Evolutionary conservation across 2,329 filamentous ascomycete genomes (phyloP), one percentile per base, ranked within the genome.

Genomic region (Conoideocrella luteorostrata): DNA sequence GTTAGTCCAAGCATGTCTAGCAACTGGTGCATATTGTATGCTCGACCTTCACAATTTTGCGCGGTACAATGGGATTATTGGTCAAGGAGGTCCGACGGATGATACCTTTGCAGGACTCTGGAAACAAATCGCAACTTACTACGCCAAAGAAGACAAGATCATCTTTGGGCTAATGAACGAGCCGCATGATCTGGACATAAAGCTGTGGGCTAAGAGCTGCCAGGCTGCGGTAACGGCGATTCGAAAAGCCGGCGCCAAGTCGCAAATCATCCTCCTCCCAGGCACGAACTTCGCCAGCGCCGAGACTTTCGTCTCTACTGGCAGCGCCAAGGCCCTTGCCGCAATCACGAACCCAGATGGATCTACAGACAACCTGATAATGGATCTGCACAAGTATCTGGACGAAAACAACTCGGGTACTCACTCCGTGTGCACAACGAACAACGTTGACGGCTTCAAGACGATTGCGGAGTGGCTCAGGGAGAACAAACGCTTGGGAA

Each of bases 121-220:
- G 82, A 59, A 56, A 2, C 66, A 75, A 46, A 59, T 81, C 4
- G 81, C 82, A 7, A 66, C 62, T 1, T 77, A 78, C 55, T 86
- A 85, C 59, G 73, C 66, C 0, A 68, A 69, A 5, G 62, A 78
- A 39, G 57, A 68, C 29, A 77, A 21, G 69, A 70, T 40, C 58
- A 74, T 47, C 62, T 86, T 86, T 50, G 80, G 79, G 12, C 57
- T 86, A 35, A 85, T 86, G 80, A 86, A 86, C 62, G 82, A 82
- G 62, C 81, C 82, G 6, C 78, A 84, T 57, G 74, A 79, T 41
- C 60, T 77, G 44, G 71, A 80, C 52, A 67, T 82, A 50, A 59
- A 55, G 21, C 58, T 63, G 1, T 86, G 82, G 82, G 78, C 75
- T 1, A 58, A 68, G 4, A 79, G 77, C 0, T 75, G 77, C 47